A percentile compares a stretch with the other conserved stretches of the same genome.
Evolutionary conservation across 345 rosid species (phyloP).

Genomic region (Pelargonium nanum): DNA sequence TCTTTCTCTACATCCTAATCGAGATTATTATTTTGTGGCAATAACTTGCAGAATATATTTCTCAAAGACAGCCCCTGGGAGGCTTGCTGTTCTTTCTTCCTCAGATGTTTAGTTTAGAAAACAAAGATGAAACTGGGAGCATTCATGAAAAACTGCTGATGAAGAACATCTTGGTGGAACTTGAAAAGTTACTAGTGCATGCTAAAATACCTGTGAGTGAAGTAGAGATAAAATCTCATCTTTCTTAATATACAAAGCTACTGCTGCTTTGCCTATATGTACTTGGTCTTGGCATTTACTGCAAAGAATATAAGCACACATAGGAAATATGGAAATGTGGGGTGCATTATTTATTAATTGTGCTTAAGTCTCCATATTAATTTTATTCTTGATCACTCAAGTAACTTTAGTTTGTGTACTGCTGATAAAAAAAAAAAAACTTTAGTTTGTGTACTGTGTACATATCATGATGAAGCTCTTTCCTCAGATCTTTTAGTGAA

Average conservation of each 20-base stretch:
- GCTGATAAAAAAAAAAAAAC: no score
- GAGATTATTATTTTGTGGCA: background rate
- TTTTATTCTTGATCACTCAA: no score
- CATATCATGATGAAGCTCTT: no score
- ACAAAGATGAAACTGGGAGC: conserved; percentile 15
- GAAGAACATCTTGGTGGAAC: conserved; percentile 38
- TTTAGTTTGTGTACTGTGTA: no score
- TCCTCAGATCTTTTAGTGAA: no score
- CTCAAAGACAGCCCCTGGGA: conserved; percentile 60
- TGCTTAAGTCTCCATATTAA: background rate
- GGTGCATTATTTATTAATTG: background rate
- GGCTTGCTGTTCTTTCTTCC: conserved; percentile 88
- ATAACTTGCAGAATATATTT: conserved; percentile 49
- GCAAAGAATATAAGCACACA: background rate
- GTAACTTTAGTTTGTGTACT: no score
- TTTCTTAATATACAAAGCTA: background rate
- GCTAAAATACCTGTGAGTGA: conserved; percentile 73
- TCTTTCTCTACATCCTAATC: background rate
- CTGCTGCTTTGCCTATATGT: background rate
- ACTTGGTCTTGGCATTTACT: background rate
- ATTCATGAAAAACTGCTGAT: conserved; percentile 27
- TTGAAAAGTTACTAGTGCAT: conserved; percentile 67
- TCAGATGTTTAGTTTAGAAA: conserved; percentile 43
- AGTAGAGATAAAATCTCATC: background rate
- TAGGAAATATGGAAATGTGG: background rate